phyloP scores from a whole-genome alignment of 345 rosid genomes.

The Boechera retrofracta region DNA sequence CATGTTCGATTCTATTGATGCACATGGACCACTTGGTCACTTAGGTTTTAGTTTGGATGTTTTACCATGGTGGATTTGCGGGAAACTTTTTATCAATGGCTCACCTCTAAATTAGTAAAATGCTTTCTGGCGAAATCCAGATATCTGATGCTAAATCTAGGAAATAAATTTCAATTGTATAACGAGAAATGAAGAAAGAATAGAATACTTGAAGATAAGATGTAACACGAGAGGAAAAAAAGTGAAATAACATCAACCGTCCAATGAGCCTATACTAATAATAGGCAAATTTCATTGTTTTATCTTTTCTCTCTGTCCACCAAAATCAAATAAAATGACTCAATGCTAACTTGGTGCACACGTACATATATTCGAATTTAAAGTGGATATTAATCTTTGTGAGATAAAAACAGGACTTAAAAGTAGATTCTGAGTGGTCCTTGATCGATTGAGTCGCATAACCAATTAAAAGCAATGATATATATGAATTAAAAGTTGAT shows the following conservation, averaged over 20 bases:
- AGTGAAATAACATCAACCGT: slow-evolving; percentile 26
- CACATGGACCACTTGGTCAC: too few species aligned
- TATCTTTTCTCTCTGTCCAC: slow-evolving; percentile 33
- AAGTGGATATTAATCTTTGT: slow-evolving; percentile 9
- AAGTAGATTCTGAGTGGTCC: slow-evolving; percentile 7
- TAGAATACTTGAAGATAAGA: slow-evolving; percentile 1
- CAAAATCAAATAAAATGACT: slow-evolving; percentile 15
- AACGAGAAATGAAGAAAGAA: slow-evolving; percentile 12
- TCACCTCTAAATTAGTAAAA: neutral
- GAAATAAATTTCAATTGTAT: neutral
- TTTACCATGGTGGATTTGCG: neutral
- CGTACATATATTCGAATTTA: slow-evolving; percentile 22
- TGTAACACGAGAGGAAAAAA: slow-evolving; percentile 10
- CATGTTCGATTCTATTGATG: too few species aligned
- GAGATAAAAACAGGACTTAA: slow-evolving; percentile 10
- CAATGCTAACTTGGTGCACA: slow-evolving; percentile 17
- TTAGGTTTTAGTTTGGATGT: neutral
- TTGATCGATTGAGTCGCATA: slow-evolving; percentile 10
- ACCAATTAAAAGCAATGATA: slow-evolving; percentile 10
- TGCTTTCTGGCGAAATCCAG: neutral
- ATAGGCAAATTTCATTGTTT: slow-evolving; percentile 27
- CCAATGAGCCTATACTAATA: slow-evolving; percentile 35
- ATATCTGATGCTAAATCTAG: too few species aligned
- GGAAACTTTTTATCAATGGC: neutral
- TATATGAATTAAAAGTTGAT: neutral